phyloP scores from a whole-genome alignment of 2,329 filamentous ascomycete species.

The Fusarium palustre region DNA sequence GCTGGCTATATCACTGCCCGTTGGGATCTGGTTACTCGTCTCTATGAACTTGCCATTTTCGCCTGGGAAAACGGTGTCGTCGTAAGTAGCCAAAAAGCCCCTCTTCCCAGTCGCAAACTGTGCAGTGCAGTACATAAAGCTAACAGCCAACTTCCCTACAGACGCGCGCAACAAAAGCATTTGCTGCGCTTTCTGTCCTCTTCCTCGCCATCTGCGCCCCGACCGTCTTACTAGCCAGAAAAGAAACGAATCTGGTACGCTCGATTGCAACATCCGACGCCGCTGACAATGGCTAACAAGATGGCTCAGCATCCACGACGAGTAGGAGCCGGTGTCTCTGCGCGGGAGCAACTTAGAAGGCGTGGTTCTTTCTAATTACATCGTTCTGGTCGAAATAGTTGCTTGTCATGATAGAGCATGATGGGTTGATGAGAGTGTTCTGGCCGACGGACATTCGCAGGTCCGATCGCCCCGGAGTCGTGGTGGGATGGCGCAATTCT shows the following conservation, averaged over 20 bases:
- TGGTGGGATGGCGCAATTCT: constrained; percentile 97
- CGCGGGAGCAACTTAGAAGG: constrained; percentile 92
- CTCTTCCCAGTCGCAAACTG: not conserved
- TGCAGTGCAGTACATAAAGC: not conserved
- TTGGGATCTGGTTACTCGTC: constrained; percentile 96
- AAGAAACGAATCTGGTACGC: constrained; percentile 82
- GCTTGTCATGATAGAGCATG: constrained; percentile 74
- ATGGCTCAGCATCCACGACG: constrained; percentile 80
- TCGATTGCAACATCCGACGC: constrained; percentile 28
- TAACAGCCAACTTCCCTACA: constrained; percentile 52
- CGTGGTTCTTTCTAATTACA: constrained; percentile 86
- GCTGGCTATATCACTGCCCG: constrained; percentile 99
- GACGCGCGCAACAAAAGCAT: constrained; percentile 88
- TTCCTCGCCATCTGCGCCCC: constrained; percentile 89
- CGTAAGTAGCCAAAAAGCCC: constrained; percentile 64
- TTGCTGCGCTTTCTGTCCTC: constrained; percentile 82
- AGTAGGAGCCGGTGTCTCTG: constrained; percentile 84
- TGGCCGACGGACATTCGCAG: constrained; percentile 89
- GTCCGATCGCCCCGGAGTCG: constrained; percentile 80
- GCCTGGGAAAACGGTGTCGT: constrained; percentile 99
- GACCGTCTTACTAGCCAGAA: constrained; percentile 82
- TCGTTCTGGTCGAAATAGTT: constrained; percentile 45
- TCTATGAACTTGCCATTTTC: constrained; percentile 97
- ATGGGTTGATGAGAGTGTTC: constrained; percentile 97
- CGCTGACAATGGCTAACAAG: constrained; percentile 37